Base-by-base conservation (phyloP, 768 basidiomycete species). In the Phaffia tasmanica region DNA sequence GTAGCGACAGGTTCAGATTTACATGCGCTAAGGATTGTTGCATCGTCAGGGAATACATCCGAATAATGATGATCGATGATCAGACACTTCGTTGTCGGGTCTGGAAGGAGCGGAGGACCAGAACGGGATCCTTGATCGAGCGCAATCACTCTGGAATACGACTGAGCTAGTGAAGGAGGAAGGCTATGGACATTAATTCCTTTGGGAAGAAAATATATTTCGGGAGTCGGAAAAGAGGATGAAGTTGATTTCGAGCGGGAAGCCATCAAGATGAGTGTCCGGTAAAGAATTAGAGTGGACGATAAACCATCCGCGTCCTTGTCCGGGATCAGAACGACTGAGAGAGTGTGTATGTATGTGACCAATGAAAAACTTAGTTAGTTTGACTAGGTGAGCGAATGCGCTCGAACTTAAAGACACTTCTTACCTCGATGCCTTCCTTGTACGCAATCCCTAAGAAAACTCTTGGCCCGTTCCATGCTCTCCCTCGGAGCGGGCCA, bases 11-110 rank as follows among this genome's bases (percentile, higher is more conserved):
- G 56, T 18, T 25, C 27, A 16, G 56, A 57, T 21, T n/a, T 25
- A 16, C 56, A 57, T 19, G 56, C 56, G 27, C 27, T 29, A 18
- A 57, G 56, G 27, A 57, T 27, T 7, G 18, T 14, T 29, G n/a
- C 19, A 7, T 6, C 6, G 18, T 25, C 27, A 3, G 56, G 56
- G 56, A 57, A 57, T 14, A 27, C 27, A 32, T 19, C 18, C 15
- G 27, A 29, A 29, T 23, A 57, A 32, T 57, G 56, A 29, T 57
- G 56, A 57, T 57, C 56, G 56, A 57, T 57, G 56, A 57, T 57
- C 7, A 57, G 56, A 19, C 25, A 19, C 16, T 57, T 27, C 6
- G 19, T 19, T 2, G 8, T 29, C 27, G 56, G 56, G 25, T 21
- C 19, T 11, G 56, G 56, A 23, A 57, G 7, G 27, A 57, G 25